A percentile compares a stretch with the other conserved stretches of the same genome.
phyloP scores from a whole-genome alignment of 495 filamentous ascomycete species.

The Beverwykella pulmonaria region DNA sequence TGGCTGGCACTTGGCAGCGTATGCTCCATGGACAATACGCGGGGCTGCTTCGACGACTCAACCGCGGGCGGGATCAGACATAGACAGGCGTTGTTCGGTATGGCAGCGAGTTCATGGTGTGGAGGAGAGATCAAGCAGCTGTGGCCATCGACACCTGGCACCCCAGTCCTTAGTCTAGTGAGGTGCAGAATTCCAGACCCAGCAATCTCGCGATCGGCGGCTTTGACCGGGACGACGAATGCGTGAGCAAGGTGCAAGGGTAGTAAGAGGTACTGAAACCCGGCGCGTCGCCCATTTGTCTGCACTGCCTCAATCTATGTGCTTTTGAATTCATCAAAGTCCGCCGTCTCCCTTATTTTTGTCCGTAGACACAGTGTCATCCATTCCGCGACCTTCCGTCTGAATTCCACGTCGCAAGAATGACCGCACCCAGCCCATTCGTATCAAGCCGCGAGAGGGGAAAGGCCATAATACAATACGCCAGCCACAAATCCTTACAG shows the following conservation, averaged over 20 bases:
- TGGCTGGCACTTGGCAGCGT: constrained; percentile 13
- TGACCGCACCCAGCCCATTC: no score
- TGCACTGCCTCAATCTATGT: constrained; percentile 26
- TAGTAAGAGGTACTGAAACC: constrained; percentile 21
- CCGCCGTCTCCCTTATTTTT: background rate
- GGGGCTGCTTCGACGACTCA: background rate
- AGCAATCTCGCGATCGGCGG: constrained; percentile 8
- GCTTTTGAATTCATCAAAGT: background rate
- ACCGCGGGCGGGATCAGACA: background rate
- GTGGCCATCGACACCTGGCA: background rate
- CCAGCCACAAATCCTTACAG: background rate
- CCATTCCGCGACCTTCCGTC: background rate
- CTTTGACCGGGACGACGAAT: constrained; percentile 1
- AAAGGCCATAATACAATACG: background rate
- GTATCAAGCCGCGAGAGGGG: background rate
- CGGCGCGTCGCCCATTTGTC: constrained; percentile 10
- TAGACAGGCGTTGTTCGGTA: background rate
- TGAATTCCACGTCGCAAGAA: no score
- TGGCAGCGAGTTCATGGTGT: background rate
- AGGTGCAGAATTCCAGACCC: background rate
- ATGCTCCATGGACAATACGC: background rate
- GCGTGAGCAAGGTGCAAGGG: background rate
- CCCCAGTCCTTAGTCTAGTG: background rate
- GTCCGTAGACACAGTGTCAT: background rate
- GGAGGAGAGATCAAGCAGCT: background rate